These are phyloP conservation scores for Somion occarium DNA, from an alignment of 1,284 basidiomycete genomes.

Conservation along the genomic window DNA sequence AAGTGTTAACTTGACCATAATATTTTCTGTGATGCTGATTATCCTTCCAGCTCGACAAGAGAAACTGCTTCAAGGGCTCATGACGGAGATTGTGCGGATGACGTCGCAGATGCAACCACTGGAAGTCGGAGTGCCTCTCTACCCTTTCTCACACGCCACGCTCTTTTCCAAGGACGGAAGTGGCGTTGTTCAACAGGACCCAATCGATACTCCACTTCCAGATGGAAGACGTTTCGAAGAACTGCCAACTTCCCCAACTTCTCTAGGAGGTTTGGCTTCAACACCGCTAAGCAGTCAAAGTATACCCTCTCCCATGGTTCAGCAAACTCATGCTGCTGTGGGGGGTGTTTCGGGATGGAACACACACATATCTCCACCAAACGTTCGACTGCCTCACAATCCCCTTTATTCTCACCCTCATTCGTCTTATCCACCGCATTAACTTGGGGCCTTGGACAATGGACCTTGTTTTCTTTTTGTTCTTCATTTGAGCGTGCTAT, in stretches of 20 bases:
- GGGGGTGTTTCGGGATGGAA: not conserved
- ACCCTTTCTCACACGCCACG: constrained; percentile 68
- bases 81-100: constrained; percentile 79
- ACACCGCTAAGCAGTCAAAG: not conserved
- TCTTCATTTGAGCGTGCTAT: too few species aligned
- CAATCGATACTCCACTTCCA: constrained; percentile 28
- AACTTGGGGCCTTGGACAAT: too few species aligned
- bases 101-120: constrained; percentile 73
- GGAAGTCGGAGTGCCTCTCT: constrained; percentile 72
- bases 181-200: constrained; percentile 14
- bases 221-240: constrained; percentile 26
- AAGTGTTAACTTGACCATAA: constrained; percentile 26
- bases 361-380: not conserved
- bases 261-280: constrained; percentile 3
- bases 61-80: constrained; percentile 72
- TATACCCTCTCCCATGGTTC: too few species aligned
- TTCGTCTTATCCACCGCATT: too few species aligned
- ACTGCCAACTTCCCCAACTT: constrained; percentile 9
- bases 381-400: too few species aligned
- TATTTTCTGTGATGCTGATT: constrained; percentile 13
- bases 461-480: too few species aligned
- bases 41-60: constrained; percentile 63
- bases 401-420: too few species aligned
- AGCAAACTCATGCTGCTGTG: too few species aligned
- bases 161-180: constrained; percentile 42